Percentiles rank a stretch among this genome's conserved stretches.
Evolutionary conservation across 2,329 filamentous ascomycete genomes (phyloP).

Genomic region (Diaporthe australafricana): DNA sequence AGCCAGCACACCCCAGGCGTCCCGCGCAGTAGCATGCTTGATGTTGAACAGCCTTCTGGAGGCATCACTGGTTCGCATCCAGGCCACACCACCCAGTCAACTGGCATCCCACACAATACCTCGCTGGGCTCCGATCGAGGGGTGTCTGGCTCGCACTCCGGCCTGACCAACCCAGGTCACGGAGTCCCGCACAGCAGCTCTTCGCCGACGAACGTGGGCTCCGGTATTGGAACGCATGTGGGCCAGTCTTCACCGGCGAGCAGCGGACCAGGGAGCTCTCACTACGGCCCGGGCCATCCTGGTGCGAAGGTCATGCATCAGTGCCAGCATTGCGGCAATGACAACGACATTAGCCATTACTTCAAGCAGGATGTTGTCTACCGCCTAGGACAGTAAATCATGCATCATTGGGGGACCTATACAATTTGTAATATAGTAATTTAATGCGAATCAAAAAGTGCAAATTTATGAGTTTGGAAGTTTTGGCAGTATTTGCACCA

Average conservation of each 20-base stretch:
- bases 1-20: slow-evolving; percentile 17
- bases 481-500: not conserved
- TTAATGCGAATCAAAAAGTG: not conserved
- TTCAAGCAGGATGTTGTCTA: slow-evolving; percentile 42
- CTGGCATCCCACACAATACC: slow-evolving; percentile 31
- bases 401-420: no score
- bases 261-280: slow-evolving; percentile 24
- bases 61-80: not conserved
- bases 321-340: slow-evolving; percentile 40
- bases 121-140: slow-evolving; percentile 36
- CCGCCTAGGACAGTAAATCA: slow-evolving; percentile 35
- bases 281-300: slow-evolving; percentile 40
- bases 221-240: not conserved
- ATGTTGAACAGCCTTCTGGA: slow-evolving; percentile 27
- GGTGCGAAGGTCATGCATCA: slow-evolving; percentile 40
- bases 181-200: not conserved
- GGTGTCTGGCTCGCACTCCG: not conserved
- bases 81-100: not conserved
- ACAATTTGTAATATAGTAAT: not conserved
- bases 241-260: not conserved
- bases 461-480: no score
- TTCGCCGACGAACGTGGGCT: not conserved
- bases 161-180: not conserved
- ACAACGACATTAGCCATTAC: slow-evolving; percentile 41
- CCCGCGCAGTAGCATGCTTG: slow-evolving; percentile 37